Percentiles rank a stretch among this genome's conserved stretches.
Conservation (phyloP, 2,329 filamentous ascomycete species). For the Xenoacremonium recifei region DNA sequence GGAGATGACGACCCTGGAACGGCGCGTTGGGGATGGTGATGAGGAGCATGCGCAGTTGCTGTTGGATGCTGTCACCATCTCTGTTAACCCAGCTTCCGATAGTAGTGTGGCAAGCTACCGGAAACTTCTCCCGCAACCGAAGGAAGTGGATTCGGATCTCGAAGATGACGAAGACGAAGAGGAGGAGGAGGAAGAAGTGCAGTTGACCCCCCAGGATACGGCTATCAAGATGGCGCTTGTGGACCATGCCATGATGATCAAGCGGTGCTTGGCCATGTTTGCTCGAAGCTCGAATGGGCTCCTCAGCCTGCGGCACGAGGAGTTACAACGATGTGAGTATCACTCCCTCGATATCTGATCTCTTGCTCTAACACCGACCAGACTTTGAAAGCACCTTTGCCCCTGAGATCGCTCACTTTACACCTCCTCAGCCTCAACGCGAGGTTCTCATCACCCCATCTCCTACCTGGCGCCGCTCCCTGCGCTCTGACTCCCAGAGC, state of each 20-base stretch:
- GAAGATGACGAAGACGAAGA: conserved; percentile 37
- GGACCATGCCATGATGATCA: conserved; percentile 86
- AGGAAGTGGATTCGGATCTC: conserved; percentile 34
- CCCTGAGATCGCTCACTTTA: conserved; percentile 63
- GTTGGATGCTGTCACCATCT: conserved; percentile 72
- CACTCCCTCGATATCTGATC: conserved; percentile 14
- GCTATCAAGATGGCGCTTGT: conserved; percentile 82
- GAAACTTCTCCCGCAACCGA: conserved; percentile 61
- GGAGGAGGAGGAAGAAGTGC: conserved; percentile 43
- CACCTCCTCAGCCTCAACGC: conserved; percentile 45
- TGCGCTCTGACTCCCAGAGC: conserved; percentile 41
- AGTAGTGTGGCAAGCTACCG: conserved; percentile 78
- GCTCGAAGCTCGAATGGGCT: conserved; percentile 60
- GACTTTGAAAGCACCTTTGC: conserved; percentile 64
- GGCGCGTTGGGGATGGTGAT: conserved; percentile 69
- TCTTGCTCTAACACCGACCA: too few relatives aligned
- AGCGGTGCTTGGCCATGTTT: conserved; percentile 73
- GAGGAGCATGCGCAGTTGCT: conserved; percentile 67
- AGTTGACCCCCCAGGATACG: conserved; percentile 63
- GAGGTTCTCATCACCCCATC: conserved; percentile 42
- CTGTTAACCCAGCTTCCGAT: conserved; percentile 72
- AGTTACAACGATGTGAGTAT: conserved; percentile 64
- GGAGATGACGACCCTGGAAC: conserved; percentile 76
- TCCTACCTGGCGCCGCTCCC: conserved; percentile 48
- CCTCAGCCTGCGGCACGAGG: conserved; percentile 54